Percentiles rank a stretch among this genome's conserved stretches.
phyloP scores from a whole-genome alignment of 371 early-diverging fungal species.

The Rhizomucor miehei region DNA sequence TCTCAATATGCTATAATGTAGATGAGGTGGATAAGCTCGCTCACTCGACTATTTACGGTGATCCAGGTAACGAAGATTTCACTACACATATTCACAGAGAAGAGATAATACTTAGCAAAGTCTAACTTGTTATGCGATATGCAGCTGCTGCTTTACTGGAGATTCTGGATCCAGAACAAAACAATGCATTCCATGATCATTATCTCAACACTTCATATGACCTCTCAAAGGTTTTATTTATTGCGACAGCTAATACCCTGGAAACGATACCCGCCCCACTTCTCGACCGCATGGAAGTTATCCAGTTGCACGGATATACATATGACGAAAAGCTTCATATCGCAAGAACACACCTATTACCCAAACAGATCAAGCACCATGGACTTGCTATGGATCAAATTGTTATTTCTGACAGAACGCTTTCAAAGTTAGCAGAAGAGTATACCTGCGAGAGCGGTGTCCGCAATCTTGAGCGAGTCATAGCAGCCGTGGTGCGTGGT shows the following conservation, averaged over 20 bases:
- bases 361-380: slow-evolving; percentile 71
- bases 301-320: slow-evolving; percentile 82
- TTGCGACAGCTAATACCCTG: slow-evolving; percentile 83
- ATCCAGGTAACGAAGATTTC: slow-evolving; percentile 51
- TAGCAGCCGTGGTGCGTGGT: slow-evolving; percentile 73
- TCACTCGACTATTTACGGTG: slow-evolving; percentile 61
- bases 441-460: slow-evolving; percentile 92
- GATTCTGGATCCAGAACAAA: slow-evolving; percentile 84
- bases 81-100: neutral
- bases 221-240: slow-evolving; percentile 80
- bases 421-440: slow-evolving; percentile 62
- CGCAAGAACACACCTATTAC: slow-evolving; percentile 49
- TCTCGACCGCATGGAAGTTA: slow-evolving; percentile 86
- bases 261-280: slow-evolving; percentile 81
- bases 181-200: slow-evolving; percentile 78
- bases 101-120: neutral
- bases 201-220: slow-evolving; percentile 85
- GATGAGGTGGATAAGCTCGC: slow-evolving; percentile 89
- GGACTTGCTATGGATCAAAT: slow-evolving; percentile 58
- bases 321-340: slow-evolving; percentile 75
- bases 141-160: slow-evolving; percentile 73
- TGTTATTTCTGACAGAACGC: slow-evolving; percentile 49
- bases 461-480: slow-evolving; percentile 70
- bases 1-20: slow-evolving; percentile 3
- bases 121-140: neutral